A percentile compares a stretch with the other conserved stretches of the same genome.
Conservation (phyloP, 1,284 basidiomycete species). For the Ceratobasidium sp. region DNA sequence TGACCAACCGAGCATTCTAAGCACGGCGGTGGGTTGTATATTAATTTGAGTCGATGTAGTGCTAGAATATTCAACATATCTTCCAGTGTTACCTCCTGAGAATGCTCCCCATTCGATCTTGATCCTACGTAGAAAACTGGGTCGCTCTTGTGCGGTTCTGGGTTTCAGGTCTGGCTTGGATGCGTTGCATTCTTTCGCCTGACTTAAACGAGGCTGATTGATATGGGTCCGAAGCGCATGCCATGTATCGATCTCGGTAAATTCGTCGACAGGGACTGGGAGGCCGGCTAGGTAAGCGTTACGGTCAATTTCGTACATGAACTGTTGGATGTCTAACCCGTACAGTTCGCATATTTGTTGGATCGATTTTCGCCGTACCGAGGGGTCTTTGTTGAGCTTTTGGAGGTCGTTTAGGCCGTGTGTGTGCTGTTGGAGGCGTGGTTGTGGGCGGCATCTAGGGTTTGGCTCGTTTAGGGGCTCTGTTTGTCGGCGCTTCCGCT, state of each 20-base stretch:
- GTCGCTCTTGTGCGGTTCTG: not conserved
- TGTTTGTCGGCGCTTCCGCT: constrained; percentile 14
- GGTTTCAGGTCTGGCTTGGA: constrained; percentile 9
- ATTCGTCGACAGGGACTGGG: constrained; percentile 12
- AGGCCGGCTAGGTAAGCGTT: not conserved
- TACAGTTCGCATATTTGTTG: constrained; percentile 6
- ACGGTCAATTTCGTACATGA: not conserved
- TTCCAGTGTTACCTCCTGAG: no score
- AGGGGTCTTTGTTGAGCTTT: not conserved
- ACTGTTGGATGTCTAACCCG: not conserved
- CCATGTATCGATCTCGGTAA: not conserved
- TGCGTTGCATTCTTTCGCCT: constrained; percentile 10
- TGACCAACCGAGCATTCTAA: constrained; percentile 10
- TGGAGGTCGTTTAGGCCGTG: constrained; percentile 1
- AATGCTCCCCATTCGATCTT: no score
- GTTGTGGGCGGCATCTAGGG: constrained; percentile 12
- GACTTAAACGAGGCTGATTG: not conserved
- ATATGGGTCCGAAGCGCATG: constrained; percentile 1
- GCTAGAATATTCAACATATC: no score
- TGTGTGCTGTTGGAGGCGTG: constrained; percentile 2
- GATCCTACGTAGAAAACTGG: constrained; percentile 7
- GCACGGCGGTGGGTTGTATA: not conserved
- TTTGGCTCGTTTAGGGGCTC: not conserved
- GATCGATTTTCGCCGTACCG: not conserved
- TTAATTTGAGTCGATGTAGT: no score